phyloP scores from a whole-genome alignment of 805 yeast genomes.

The Myxozyma mucilagina region DNA sequence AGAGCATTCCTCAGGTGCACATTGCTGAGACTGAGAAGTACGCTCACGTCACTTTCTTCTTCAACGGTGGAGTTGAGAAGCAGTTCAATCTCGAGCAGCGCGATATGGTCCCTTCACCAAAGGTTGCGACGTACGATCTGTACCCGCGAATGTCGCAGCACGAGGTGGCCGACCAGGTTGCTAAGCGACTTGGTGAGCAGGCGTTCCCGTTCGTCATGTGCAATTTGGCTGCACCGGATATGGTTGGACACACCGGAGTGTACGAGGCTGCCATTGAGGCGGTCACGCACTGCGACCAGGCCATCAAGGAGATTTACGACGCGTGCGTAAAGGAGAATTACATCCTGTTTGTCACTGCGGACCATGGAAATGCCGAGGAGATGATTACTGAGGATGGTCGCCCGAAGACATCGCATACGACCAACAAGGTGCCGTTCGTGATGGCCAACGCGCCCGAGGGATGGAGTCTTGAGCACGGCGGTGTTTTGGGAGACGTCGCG shows the following conservation, averaged over 20 bases:
- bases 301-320: constrained; percentile 30
- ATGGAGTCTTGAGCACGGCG: constrained; percentile 30
- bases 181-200: constrained; percentile 29
- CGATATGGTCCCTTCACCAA: constrained; percentile 33
- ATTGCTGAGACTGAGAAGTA: constrained; percentile 35
- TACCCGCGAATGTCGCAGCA: constrained; percentile 34
- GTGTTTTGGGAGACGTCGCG: constrained; percentile 35
- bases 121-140: constrained; percentile 33
- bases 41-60: constrained; percentile 35
- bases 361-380: constrained; percentile 36
- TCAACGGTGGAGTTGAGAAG: constrained; percentile 35
- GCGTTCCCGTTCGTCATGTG: constrained; percentile 33
- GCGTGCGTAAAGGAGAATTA: constrained; percentile 27
- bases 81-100: constrained; percentile 33
- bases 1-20: constrained; percentile 30
- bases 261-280: constrained; percentile 34
- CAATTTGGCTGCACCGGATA: constrained; percentile 34
- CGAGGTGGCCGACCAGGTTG: constrained; percentile 32
- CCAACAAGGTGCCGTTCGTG: constrained; percentile 33
- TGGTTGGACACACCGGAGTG: constrained; percentile 35
- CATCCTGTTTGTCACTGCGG: constrained; percentile 32
- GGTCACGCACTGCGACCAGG: constrained; percentile 32
- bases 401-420: constrained; percentile 33
- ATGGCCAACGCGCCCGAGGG: constrained; percentile 32
- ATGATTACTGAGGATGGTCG: constrained; percentile 32